Percentiles rank a stretch among this genome's conserved stretches.
phyloP scores from a whole-genome alignment of 148 eudicot genomes.

The Mesembryanthemum crystallinum region DNA sequence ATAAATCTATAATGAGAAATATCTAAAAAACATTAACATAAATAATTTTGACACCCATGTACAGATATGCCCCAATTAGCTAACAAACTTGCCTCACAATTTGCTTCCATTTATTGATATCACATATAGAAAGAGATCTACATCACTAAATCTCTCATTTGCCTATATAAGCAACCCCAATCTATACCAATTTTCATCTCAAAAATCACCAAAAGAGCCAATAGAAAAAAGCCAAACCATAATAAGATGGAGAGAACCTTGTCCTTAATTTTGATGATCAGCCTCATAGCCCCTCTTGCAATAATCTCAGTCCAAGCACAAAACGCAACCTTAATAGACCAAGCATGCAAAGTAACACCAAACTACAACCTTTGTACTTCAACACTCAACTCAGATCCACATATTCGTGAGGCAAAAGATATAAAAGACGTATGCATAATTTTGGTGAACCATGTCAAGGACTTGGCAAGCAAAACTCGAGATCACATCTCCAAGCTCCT shows the following conservation, averaged over 20 bases:
- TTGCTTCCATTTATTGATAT: too few species aligned
- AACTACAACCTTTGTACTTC: slow-evolving; percentile 11
- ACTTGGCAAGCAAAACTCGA: background rate
- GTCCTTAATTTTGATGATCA: background rate
- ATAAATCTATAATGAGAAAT: too few species aligned
- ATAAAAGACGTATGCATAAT: background rate
- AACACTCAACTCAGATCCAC: slow-evolving; percentile 12
- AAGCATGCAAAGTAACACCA: slow-evolving; percentile 18
- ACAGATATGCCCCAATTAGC: too few species aligned
- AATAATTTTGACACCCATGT: too few species aligned
- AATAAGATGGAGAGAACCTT: background rate
- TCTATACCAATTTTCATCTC: too few species aligned
- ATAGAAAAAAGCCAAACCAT: too few species aligned
- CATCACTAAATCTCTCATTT: too few species aligned
- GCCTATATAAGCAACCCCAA: background rate
- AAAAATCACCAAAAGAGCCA: too few species aligned
- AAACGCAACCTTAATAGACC: slow-evolving; percentile 11
- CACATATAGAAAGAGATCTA: too few species aligned
- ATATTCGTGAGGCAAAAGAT: background rate
- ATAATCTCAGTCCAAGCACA: slow-evolving; percentile 2
- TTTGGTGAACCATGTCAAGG: background rate
- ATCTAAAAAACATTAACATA: too few species aligned
- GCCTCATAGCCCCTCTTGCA: background rate
- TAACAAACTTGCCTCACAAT: too few species aligned
- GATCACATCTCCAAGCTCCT: background rate